Percentiles rank a stretch among this genome's conserved stretches.
Evolutionary conservation across 2,329 filamentous ascomycete species (phyloP).

Genomic region (Colletotrichum noveboracense): DNA sequence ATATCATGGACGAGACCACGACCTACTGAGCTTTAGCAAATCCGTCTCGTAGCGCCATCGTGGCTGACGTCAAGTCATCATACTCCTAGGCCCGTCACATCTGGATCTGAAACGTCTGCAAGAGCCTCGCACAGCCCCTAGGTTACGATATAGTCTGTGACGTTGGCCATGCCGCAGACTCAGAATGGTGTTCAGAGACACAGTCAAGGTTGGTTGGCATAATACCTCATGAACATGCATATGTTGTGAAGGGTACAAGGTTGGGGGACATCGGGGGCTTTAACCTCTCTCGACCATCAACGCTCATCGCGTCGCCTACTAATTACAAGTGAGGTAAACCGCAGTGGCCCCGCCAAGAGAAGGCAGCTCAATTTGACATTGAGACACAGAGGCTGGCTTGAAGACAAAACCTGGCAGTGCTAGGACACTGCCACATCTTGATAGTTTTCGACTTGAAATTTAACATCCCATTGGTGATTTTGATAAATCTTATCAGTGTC

Average conservation of each 20-base stretch:
- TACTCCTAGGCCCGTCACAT: background rate
- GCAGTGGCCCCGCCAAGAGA: rapidly evolving
- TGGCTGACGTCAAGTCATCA: background rate
- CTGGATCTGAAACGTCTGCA: background rate
- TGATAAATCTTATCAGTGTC: background rate
- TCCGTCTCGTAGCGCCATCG: background rate
- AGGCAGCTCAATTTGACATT: background rate
- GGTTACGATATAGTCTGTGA: background rate
- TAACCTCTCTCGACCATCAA: rapidly evolving
- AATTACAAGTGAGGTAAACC: background rate
- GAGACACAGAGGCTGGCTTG: background rate
- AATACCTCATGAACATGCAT: rapidly evolving
- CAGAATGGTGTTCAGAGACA: background rate
- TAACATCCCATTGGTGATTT: background rate
- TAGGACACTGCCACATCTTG: background rate
- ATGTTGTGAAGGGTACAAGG: rapidly evolving
- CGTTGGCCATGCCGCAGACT: background rate
- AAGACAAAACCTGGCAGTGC: background rate
- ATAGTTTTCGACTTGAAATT: background rate
- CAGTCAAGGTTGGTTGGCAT: rapidly evolving
- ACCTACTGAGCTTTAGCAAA: background rate
- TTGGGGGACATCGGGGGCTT: background rate
- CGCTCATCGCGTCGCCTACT: background rate
- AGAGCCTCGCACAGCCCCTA: rapidly evolving
- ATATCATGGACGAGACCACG: background rate